Base-by-base conservation (phyloP, 2,329 filamentous ascomycete genomes). In the Pleurostoma richardsiae region DNA sequence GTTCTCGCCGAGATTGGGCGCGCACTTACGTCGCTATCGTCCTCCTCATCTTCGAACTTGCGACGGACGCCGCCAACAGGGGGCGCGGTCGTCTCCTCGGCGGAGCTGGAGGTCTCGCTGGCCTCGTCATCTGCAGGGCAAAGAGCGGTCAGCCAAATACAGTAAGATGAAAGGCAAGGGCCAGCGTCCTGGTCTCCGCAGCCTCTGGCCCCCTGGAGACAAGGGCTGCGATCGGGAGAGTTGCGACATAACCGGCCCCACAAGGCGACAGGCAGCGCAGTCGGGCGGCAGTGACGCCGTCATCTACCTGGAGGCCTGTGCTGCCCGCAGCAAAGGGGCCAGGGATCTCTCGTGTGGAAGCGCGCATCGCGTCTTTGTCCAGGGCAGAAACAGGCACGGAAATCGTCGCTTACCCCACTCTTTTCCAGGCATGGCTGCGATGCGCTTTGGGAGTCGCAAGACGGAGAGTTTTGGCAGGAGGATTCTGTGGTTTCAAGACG, bases 31-130 rank as follows among this genome's bases (percentile, higher is more conserved):
- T 95, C 89, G 57, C 75, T 76, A 55, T 87, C 84, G 31, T 91
- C 86, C 68, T 96, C 91, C 66, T 97, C 92, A 58, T 97, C 92
- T 58, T 94, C 90, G 62, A 96, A 96, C 73, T 94, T 90, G 54
- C 75, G 71, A 54, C 74, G 72, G 44, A 61, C 58, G 48, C 63
- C 63, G 38, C 60, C 65, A 42, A 27, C 47, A 10, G 33, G n/a
- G 8, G 65, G 56, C 3, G 66, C 64, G 30, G 73, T 64, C 10
- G 73, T 69, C 29, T 64, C 53, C 28, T 64, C 59, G 48, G 60
- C 55, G n/a, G 58, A 61, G 47, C 60, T 61, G 44, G 64, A 66
- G 36, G 62, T 60, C 26, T 64, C 63, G n/a, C 46, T 49, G 30
- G 65, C 64, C 8, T 66, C 69, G 19, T 66, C 65, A 39, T 65